Percentiles rank a stretch among this genome's conserved stretches.
Conservation (phyloP, 2,329 filamentous ascomycete species). For the Aspergillus piperis region DNA sequence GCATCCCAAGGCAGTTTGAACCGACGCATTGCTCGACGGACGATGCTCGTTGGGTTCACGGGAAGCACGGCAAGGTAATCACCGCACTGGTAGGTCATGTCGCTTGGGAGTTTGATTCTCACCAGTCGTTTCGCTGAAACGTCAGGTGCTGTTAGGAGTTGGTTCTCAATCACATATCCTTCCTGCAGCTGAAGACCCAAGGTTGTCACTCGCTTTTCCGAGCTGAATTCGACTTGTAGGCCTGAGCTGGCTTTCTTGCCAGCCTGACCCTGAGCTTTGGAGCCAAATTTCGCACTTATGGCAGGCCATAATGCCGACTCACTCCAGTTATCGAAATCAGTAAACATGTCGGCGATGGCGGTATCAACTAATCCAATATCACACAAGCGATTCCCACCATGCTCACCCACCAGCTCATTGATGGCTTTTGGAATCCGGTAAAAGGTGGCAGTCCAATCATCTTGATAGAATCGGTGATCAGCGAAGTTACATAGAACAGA, state of each 20-base stretch:
- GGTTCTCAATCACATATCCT: slow-evolving; percentile 59
- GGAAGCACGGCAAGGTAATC: slow-evolving; percentile 77
- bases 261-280: not conserved
- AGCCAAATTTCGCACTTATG: slow-evolving; percentile 46
- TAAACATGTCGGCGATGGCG: slow-evolving; percentile 65
- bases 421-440: slow-evolving; percentile 67
- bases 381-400: slow-evolving; percentile 53
- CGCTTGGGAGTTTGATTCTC: slow-evolving; percentile 66
- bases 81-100: slow-evolving; percentile 67
- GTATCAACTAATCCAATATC: slow-evolving; percentile 61
- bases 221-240: slow-evolving; percentile 53
- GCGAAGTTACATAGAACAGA: not conserved
- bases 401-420: slow-evolving; percentile 55
- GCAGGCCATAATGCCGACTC: slow-evolving; percentile 58
- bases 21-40: slow-evolving; percentile 62
- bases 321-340: slow-evolving; percentile 68
- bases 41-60: slow-evolving; percentile 63
- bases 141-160: slow-evolving; percentile 53
- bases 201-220: slow-evolving; percentile 55
- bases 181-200: slow-evolving; percentile 66
- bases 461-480: slow-evolving; percentile 18
- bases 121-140: slow-evolving; percentile 64
- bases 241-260: slow-evolving; percentile 36
- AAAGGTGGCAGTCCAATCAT: slow-evolving; percentile 60
- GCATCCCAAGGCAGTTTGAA: slow-evolving; percentile 72